Evolutionary conservation across 2,329 filamentous ascomycete genomes (phyloP).

Genomic region (Cladosporium sp.): DNA sequence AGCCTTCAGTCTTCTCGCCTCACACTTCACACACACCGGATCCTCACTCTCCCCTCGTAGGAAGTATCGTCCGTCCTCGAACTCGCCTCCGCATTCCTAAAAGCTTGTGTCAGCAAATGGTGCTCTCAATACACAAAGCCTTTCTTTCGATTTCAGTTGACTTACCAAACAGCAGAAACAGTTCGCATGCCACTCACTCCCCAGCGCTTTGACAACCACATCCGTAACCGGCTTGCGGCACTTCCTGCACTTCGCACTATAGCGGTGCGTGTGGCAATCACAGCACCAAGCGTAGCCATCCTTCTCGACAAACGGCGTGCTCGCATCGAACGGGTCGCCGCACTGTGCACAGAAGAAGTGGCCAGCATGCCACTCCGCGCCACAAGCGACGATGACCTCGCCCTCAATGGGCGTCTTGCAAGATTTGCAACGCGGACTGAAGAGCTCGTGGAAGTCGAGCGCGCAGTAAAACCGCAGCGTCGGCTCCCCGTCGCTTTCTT

Average conservation of each 20-base stretch:
- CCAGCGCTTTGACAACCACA: slow-evolving; percentile 81
- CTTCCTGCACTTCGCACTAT: slow-evolving; percentile 79
- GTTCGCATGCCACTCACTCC: slow-evolving; percentile 84
- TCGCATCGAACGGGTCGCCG: slow-evolving; percentile 65
- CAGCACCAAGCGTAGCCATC: slow-evolving; percentile 98
- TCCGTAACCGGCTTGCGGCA: slow-evolving; percentile 83
- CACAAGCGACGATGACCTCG: slow-evolving; percentile 88
- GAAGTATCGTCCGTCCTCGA: slow-evolving; percentile 59
- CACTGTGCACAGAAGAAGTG: slow-evolving; percentile 99
- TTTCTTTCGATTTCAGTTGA: slow-evolving; percentile 9
- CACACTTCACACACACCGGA: slow-evolving; percentile 57
- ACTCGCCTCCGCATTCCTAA: slow-evolving; percentile 54
- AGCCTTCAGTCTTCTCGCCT: slow-evolving; percentile 57
- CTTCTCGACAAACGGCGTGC: slow-evolving; percentile 86
- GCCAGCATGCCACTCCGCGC: slow-evolving; percentile 91
- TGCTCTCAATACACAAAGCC: slow-evolving; percentile 13
- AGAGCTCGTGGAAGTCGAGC: slow-evolving; percentile 95
- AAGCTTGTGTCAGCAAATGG: not conserved
- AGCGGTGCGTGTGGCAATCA: slow-evolving; percentile 83
- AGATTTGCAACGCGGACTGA: slow-evolving; percentile 86
- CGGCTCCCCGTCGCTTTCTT: slow-evolving; percentile 57
- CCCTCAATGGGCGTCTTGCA: slow-evolving; percentile 96
- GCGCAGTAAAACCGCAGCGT: slow-evolving; percentile 88
- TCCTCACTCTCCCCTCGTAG: slow-evolving; percentile 52
- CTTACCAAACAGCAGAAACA: slow-evolving; percentile 75